phyloP scores from a whole-genome alignment of 208 protist species.

The Crithidia acanthocephali region DNA sequence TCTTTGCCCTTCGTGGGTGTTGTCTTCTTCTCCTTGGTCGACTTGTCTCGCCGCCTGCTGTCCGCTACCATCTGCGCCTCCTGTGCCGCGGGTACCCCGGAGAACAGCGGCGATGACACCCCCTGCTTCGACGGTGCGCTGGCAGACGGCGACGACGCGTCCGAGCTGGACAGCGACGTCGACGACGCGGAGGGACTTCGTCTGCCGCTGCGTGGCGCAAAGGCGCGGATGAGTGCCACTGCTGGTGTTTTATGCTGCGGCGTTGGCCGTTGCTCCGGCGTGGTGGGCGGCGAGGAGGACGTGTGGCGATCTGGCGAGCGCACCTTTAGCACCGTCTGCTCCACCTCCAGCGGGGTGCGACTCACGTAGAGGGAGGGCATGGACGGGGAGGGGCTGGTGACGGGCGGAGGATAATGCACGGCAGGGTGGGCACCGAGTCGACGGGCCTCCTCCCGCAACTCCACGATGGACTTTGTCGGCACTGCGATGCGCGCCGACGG shows the following conservation, averaged over 20 bases:
- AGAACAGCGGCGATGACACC: not conserved
- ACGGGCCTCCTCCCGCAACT: conserved; percentile 54
- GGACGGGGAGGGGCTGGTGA: conserved; percentile 20
- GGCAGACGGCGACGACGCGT: not conserved
- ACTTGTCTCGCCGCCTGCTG: not conserved
- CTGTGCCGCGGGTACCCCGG: not conserved
- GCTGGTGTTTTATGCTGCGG: not conserved
- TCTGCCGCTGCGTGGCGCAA: not conserved
- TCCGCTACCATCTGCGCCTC: not conserved
- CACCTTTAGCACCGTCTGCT: conserved; percentile 7
- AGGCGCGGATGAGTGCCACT: not conserved
- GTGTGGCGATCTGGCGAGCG: not conserved
- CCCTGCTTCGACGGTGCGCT: not conserved
- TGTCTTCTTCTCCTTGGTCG: not conserved
- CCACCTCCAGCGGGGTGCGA: conserved; percentile 7
- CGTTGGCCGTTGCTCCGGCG: not conserved
- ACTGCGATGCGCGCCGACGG: not conserved
- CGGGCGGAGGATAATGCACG: conserved; percentile 12
- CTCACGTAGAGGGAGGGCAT: conserved; percentile 14
- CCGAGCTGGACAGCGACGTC: too few species aligned
- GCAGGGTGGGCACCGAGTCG: conserved; percentile 51
- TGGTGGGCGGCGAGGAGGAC: not conserved
- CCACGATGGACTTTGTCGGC: conserved; percentile 19
- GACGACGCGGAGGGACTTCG: not conserved
- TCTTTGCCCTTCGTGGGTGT: not conserved